Evolutionary conservation across 2,329 filamentous ascomycete species (phyloP).

Genomic region (Parasarocladium wereldwijsianum): DNA sequence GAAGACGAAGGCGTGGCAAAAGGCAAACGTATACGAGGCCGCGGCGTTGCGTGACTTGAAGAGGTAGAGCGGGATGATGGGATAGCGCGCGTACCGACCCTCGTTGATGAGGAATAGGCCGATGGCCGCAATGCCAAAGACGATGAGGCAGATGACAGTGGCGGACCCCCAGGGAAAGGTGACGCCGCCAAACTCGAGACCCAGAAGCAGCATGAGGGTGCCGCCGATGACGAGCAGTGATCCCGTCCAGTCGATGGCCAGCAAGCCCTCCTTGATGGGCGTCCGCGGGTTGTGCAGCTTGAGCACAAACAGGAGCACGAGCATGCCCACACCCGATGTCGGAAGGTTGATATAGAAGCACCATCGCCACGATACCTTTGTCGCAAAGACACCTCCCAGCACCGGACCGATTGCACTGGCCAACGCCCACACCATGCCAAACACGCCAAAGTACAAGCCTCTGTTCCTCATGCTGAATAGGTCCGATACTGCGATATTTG

Average conservation of each 20-base stretch:
- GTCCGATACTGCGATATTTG: conserved; percentile 44
- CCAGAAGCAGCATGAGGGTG: conserved; percentile 75
- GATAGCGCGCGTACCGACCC: conserved; percentile 57
- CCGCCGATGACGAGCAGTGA: conserved; percentile 52
- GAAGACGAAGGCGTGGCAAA: conserved; percentile 64
- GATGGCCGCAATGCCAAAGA: conserved; percentile 54
- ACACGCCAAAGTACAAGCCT: conserved; percentile 35
- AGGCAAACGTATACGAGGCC: conserved; percentile 49
- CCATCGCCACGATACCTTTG: conserved; percentile 49
- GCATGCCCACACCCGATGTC: conserved; percentile 28
- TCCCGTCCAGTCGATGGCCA: conserved; percentile 46
- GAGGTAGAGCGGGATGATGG: conserved; percentile 60
- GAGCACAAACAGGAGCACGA: conserved; percentile 43
- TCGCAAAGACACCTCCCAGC: conserved; percentile 53
- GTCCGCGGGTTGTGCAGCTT: conserved; percentile 56
- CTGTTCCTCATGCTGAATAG: conserved; percentile 36
- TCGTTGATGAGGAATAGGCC: conserved; percentile 59
- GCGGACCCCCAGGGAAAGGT: conserved; percentile 60
- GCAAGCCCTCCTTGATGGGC: conserved; percentile 43
- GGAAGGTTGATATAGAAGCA: conserved; percentile 53
- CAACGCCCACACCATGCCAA: conserved; percentile 47
- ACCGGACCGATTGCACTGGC: conserved; percentile 52
- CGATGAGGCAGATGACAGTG: conserved; percentile 60
- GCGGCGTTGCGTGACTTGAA: conserved; percentile 54
- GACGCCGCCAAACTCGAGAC: conserved; percentile 72